Conservation (phyloP, 1,284 basidiomycete species). For the Leccinum subrobustum region DNA sequence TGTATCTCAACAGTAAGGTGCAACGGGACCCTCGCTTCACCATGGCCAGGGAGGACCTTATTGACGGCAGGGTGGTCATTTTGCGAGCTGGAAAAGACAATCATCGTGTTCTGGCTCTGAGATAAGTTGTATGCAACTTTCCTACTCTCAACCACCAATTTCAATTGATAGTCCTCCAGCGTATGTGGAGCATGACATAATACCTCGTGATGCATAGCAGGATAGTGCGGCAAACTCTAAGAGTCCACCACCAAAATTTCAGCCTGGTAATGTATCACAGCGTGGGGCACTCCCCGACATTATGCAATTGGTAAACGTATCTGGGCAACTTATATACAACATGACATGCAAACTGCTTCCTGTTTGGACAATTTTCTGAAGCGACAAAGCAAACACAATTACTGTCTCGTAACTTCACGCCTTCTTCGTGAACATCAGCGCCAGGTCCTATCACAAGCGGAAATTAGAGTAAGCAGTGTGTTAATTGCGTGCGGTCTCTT, state of each 20-base stretch:
- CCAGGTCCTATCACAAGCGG: conserved; percentile 27
- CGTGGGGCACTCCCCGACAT: background rate
- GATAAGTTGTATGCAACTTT: conserved; percentile 9
- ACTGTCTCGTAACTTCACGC: background rate
- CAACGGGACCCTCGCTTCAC: conserved; percentile 44
- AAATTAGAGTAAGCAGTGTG: conserved; percentile 3
- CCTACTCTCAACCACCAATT: background rate
- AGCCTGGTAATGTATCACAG: background rate
- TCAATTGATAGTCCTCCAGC: background rate
- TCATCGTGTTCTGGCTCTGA: conserved; percentile 56
- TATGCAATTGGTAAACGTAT: background rate
- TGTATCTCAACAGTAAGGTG: conserved; percentile 53
- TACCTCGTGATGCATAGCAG: background rate
- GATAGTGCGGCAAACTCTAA: background rate
- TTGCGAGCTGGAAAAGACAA: conserved; percentile 78
- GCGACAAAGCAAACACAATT: background rate
- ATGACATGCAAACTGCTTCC: background rate
- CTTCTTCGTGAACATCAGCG: conserved; percentile 12
- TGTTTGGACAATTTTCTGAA: background rate
- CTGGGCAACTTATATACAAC: background rate
- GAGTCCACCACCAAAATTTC: background rate
- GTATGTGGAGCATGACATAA: background rate
- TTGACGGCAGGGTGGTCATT: conserved; percentile 65
- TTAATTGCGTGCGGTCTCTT: conserved; percentile 6
- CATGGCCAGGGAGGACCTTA: conserved; percentile 50